Evolutionary conservation across 257 asterid genomes (phyloP).

Genomic region (Rubia yunnanensis): DNA sequence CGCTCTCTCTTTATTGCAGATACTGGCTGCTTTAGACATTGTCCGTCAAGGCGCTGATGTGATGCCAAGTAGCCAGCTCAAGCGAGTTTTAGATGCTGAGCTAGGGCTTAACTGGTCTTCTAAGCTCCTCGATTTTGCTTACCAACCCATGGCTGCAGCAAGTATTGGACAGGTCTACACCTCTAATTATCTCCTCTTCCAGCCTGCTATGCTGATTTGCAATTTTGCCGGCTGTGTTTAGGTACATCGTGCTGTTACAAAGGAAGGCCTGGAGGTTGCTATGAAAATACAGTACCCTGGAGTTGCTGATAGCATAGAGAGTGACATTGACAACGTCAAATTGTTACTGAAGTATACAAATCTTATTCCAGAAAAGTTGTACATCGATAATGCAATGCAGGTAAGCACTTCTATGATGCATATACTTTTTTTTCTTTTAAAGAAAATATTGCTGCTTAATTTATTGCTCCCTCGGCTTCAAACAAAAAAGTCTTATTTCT

Average conservation of each 20-base stretch:
- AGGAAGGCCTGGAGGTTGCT: conserved; percentile 79
- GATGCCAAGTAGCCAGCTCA: conserved; percentile 88
- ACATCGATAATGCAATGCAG: conserved; percentile 91
- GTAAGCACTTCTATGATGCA: conserved; percentile 21
- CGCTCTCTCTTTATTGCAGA: conserved; percentile 49
- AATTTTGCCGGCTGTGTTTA: conserved; percentile 15
- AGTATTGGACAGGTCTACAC: conserved; percentile 84
- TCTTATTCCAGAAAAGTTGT: conserved; percentile 68
- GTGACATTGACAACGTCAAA: conserved; percentile 92
- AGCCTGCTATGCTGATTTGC: neutral
- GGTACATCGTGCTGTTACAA: conserved; percentile 86
- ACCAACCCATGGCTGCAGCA: conserved; percentile 92
- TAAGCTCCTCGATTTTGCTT: conserved; percentile 64
- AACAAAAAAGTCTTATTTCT: neutral
- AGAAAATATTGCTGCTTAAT: neutral
- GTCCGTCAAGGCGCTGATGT: conserved; percentile 99
- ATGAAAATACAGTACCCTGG: conserved; percentile 98
- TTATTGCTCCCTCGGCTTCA: neutral
- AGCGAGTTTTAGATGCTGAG: conserved; percentile 83
- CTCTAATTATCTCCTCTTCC: neutral
- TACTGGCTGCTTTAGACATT: conserved; percentile 87
- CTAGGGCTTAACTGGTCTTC: conserved; percentile 74
- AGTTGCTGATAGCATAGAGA: conserved; percentile 96
- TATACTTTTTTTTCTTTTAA: neutral
- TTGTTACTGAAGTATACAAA: conserved; percentile 70